Evolutionary conservation across 129 eudicot genomes (phyloP), one percentile per base, ranked within the genome.

Genomic region (Pittosporum tobira): DNA sequence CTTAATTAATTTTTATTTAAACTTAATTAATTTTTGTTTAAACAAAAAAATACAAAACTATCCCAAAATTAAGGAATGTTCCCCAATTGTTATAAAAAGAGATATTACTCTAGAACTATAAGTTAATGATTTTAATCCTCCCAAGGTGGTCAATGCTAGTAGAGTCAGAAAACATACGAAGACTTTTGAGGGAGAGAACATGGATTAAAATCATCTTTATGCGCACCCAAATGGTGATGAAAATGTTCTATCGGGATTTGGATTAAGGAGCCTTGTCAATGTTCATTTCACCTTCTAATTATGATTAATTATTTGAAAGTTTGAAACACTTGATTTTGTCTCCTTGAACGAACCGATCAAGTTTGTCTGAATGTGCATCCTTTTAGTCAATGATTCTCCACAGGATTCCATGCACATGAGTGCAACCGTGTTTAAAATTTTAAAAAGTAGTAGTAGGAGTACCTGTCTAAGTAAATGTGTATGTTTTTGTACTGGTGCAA

Each of bases 61-160:
- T 45, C 66, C 54, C 26, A 46, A 61, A 45, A 28, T 44, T 27
- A 61, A 26, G 54, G 66, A 61, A 61, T 61, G 65, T 61, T 61
- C 29, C 26, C 24, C 34, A 7, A 13, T 6, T 43, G 37, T 3
- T 25, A 25, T 27, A n/a, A 19, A 43, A 60, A 60, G 51, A 25
- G 11, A 16, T 26, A 26, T 52, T 42, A 43, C 65, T 38, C 65
- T 47, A 23, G 23, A 0, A n/a, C 23, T 26, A 18, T 60, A 24
- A 60, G 7, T 60, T n/a, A 59, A 43, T 0, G 16, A 45, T 4
- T 60, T 44, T 45, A 61, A 46, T 46, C 7, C 54, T 45, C 51
- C 25, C 65, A 27, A 61, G 51, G 55, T 31, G 53, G 51, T 46
- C 27, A 26, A 47, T 28, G 18, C 30, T 2, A 22, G 28, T 42